phyloP scores from a whole-genome alignment of 495 filamentous ascomycete genomes.

The Platismatia glauca region DNA sequence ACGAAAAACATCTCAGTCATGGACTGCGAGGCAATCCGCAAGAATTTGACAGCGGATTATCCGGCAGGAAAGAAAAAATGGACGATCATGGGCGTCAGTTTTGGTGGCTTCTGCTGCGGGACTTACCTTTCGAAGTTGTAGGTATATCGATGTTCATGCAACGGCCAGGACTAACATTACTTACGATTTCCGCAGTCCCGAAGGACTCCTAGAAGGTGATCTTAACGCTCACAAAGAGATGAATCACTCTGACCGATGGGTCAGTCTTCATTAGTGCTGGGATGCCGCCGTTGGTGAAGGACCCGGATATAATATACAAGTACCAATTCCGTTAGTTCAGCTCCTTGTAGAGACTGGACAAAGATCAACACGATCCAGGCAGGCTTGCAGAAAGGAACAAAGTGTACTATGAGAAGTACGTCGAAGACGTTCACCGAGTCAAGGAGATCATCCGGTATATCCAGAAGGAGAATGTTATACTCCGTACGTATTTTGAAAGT shows the following conservation, averaged over 20 bases:
- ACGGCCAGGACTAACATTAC: neutral
- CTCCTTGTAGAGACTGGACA: neutral
- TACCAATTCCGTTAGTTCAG: slow-evolving; percentile 45
- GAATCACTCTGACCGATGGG: neutral
- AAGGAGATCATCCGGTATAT: slow-evolving; percentile 57
- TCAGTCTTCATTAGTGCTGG: slow-evolving; percentile 67
- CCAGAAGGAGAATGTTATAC: slow-evolving; percentile 42
- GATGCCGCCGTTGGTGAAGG: slow-evolving; percentile 61
- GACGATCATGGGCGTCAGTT: slow-evolving; percentile 80
- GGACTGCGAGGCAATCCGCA: slow-evolving; percentile 79
- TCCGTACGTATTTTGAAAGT: too few relatives aligned
- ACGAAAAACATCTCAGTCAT: slow-evolving; percentile 45
- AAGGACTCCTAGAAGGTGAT: slow-evolving; percentile 63
- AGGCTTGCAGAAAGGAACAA: slow-evolving; percentile 58
- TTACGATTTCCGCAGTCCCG: slow-evolving; percentile 33
- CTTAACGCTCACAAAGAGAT: neutral
- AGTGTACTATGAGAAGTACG: slow-evolving; percentile 76
- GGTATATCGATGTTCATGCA: neutral
- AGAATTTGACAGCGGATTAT: slow-evolving; percentile 58
- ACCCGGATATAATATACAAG: slow-evolving; percentile 67
- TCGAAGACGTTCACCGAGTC: slow-evolving; percentile 69
- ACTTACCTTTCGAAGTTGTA: slow-evolving; percentile 69
- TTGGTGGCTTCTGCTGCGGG: slow-evolving; percentile 76
- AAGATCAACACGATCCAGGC: neutral
- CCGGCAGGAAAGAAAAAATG: slow-evolving; percentile 69